These are phyloP conservation scores for Astrephomene gubernaculifera DNA, from an alignment of 139 green algal species.

Conservation along the genomic window DNA sequence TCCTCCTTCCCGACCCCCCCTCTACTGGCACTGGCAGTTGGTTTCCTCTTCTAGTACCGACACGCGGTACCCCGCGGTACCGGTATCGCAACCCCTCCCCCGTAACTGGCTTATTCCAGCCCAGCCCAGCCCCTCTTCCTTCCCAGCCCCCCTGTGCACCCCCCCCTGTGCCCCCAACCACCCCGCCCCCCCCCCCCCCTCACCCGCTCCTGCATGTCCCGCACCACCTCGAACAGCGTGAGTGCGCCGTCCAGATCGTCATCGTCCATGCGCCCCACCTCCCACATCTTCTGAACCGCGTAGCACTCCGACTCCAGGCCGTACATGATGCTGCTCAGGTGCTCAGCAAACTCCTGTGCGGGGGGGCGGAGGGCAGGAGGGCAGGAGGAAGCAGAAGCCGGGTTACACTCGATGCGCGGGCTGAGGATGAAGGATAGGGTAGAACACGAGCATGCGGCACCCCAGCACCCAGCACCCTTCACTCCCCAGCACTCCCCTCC, in stretches of 20 bases:
- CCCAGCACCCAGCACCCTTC: too few relatives aligned
- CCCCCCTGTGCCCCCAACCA: background rate
- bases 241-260: conserved; percentile 29
- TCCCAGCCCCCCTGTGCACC: background rate
- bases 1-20: too few relatives aligned
- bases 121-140: background rate
- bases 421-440: too few relatives aligned
- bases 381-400: background rate
- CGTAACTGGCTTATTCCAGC: too few relatives aligned
- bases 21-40: too few relatives aligned
- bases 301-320: conserved; percentile 43
- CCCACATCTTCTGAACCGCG: conserved; percentile 48
- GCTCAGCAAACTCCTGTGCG: conserved; percentile 13
- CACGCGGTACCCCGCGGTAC: too few relatives aligned
- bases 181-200: background rate
- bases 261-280: conserved; percentile 3
- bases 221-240: conserved; percentile 42
- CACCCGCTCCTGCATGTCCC: conserved; percentile 37
- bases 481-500: too few relatives aligned
- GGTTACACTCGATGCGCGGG: too few relatives aligned
- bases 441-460: too few relatives aligned
- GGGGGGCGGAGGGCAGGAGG: background rate
- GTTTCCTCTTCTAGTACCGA: too few relatives aligned
- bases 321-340: background rate
- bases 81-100: too few relatives aligned